These are phyloP conservation scores for Podila verticillata DNA, from an alignment of 192 early-diverging fungal genomes.

Conservation along the genomic window DNA sequence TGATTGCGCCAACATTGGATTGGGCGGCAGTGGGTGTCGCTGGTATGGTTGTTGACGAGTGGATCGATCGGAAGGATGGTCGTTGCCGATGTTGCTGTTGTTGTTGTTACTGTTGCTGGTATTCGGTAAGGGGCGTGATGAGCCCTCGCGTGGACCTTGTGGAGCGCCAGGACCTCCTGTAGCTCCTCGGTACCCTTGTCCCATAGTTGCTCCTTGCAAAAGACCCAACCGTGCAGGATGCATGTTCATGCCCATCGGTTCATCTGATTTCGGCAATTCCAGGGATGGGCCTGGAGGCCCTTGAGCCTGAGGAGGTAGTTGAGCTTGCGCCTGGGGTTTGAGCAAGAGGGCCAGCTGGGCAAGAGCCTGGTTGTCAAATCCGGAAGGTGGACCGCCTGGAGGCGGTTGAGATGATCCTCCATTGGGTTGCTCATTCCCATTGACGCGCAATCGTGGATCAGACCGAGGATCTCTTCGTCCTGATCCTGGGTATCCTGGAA, in stretches of 20 bases:
- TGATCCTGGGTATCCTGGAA: neutral
- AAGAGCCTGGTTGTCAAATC: neutral
- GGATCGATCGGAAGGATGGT: neutral
- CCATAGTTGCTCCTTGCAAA: neutral
- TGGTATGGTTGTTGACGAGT: neutral
- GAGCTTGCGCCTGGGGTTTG: neutral
- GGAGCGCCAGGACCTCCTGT: neutral
- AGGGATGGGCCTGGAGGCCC: neutral
- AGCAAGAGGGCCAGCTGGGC: neutral
- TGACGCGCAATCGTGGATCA: neutral
- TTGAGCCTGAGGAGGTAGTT: neutral
- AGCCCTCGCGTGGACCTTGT: too few relatives aligned
- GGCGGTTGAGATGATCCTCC: neutral
- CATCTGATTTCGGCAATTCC: neutral
- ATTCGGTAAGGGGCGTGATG: too few relatives aligned
- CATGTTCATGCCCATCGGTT: conserved; percentile 4
- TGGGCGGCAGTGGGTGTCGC: neutral
- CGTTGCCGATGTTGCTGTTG: neutral
- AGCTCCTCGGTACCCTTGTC: neutral
- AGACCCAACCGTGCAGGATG: conserved; percentile 1
- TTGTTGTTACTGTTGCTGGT: neutral
- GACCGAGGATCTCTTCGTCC: conserved; percentile 1
- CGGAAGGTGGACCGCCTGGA: neutral
- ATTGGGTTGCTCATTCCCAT: neutral
- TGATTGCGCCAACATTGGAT: neutral